Base-by-base conservation (phyloP, 768 basidiomycete genomes). In the Pulveroboletus sp. region DNA sequence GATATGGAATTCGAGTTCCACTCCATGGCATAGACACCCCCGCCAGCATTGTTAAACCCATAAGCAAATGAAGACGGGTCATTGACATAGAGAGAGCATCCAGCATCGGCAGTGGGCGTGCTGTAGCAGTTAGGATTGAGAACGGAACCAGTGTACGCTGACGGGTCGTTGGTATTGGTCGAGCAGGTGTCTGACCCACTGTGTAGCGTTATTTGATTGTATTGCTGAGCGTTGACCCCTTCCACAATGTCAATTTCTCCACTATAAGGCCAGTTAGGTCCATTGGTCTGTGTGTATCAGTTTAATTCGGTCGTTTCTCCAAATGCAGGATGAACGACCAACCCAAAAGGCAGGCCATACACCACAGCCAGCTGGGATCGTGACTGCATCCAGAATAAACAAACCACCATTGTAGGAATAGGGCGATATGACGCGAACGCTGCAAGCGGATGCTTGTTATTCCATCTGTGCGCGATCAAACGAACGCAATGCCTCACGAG, bases 211-310 rank as follows among this genome's bases (percentile, higher is more conserved):
- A 79, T 78, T 50, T 82, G 83, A 55, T 90, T 88, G 21, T 70
- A 66, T 3, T 68, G 48, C 58, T 78, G 74, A 24, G 76, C 58
- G 57, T 89, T 77, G 48, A 89, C 79, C 13, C 85, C 84, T 63
- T 91, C 89, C 9, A 89, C 63, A 43, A 87, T 78, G 58, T 90
- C 89, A 48, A 87, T 82, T 66, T 89, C 86, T 53, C 80, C 82
- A 24, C 51, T 67, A 18, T 28, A 8, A 3, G 80, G 80, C 81
- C 81, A 83, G 42, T 75, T 62, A 0, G 77, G 76, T 7, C 81
- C 80, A 35, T 74, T 68, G 6, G 74, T 70, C 70, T 71, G 45
- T 18, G 11, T 21, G 5, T 40, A 26, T 11, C n/a, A 26, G 18
- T 24, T 47, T 8, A 59, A 48, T 11, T 7, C 6, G 17, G 17